A percentile compares a stretch with the other conserved stretches of the same genome.
phyloP scores from a whole-genome alignment of 805 yeast genomes.

The Saturnispora galanensis region DNA sequence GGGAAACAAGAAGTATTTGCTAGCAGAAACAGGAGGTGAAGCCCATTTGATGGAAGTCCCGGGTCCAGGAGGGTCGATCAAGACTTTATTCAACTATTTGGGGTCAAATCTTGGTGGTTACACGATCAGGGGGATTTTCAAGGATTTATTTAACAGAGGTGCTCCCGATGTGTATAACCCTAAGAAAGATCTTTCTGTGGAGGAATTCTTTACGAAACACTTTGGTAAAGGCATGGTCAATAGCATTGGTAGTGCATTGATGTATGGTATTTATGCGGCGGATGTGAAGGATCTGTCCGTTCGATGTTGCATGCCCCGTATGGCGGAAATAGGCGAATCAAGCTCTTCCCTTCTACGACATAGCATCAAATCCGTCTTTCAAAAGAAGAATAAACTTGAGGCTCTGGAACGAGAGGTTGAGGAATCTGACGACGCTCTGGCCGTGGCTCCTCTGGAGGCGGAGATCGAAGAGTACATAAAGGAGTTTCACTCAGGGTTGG shows the following conservation, averaged over 20 bases:
- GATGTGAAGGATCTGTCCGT: slow-evolving; percentile 62
- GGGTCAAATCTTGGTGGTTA: slow-evolving; percentile 16
- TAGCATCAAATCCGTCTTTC: slow-evolving; percentile 10
- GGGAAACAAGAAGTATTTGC: slow-evolving; percentile 65
- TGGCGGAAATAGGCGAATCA: slow-evolving; percentile 48
- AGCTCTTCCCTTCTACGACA: slow-evolving; percentile 51
- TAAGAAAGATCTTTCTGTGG: slow-evolving; percentile 25
- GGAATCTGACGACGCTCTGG: background rate
- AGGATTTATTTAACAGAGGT: slow-evolving; percentile 4
- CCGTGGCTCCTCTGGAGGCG: slow-evolving; percentile 22
- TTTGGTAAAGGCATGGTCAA: slow-evolving; percentile 47
- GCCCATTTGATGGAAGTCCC: slow-evolving; percentile 35
- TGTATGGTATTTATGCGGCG: slow-evolving; percentile 91
- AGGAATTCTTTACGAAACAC: slow-evolving; percentile 55
- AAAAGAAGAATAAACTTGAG: background rate
- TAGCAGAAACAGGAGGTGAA: slow-evolving; percentile 25
- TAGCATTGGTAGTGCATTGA: slow-evolving; percentile 67
- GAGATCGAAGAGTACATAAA: slow-evolving; percentile 6
- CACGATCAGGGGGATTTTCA: slow-evolving; percentile 1
- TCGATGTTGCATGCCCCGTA: slow-evolving; percentile 42
- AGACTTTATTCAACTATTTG: slow-evolving; percentile 25
- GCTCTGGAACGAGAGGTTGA: slow-evolving; percentile 9
- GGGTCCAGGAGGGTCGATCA: slow-evolving; percentile 35
- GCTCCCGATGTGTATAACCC: slow-evolving; percentile 1
- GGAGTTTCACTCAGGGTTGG: slow-evolving; percentile 18